A percentile compares a stretch with the other conserved stretches of the same genome.
Evolutionary conservation across 2,329 filamentous ascomycete species (phyloP).

Genomic region (Botryotinia convoluta): DNA sequence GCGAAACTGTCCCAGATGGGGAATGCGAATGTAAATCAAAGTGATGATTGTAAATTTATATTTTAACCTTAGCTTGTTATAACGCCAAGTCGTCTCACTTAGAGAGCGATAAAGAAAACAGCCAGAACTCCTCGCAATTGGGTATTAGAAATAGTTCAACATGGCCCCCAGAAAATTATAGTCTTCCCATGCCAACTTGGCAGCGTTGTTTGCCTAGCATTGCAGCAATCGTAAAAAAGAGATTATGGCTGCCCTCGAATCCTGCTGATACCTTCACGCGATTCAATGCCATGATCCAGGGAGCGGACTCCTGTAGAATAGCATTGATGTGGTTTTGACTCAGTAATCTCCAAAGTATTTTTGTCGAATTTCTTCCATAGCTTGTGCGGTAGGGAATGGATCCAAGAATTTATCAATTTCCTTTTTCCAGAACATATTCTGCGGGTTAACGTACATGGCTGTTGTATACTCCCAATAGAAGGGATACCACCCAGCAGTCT

Average conservation of each 20-base stretch:
- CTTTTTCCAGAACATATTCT: neutral
- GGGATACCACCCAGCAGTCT: slow-evolving; percentile 42
- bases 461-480: slow-evolving; percentile 44
- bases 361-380: slow-evolving; percentile 39
- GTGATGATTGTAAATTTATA: no score
- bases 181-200: neutral
- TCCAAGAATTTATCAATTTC: neutral
- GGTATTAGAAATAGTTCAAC: no score
- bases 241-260: neutral
- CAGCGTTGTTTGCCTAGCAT: neutral
- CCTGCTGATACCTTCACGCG: neutral
- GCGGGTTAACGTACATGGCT: slow-evolving; percentile 29
- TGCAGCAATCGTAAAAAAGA: neutral
- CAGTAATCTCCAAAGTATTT: slow-evolving; percentile 7
- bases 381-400: slow-evolving; percentile 27
- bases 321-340: neutral
- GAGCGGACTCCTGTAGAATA: neutral
- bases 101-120: no score
- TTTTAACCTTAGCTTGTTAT: no score
- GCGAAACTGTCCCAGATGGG: no score
- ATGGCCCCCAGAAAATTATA: neutral
- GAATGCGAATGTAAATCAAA: no score
- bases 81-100: no score
- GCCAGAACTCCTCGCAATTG: no score
- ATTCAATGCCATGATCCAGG: neutral